Evolutionary conservation across 2,329 filamentous ascomycete species (phyloP).

Genomic region (Fusarium chlamydosporum): DNA sequence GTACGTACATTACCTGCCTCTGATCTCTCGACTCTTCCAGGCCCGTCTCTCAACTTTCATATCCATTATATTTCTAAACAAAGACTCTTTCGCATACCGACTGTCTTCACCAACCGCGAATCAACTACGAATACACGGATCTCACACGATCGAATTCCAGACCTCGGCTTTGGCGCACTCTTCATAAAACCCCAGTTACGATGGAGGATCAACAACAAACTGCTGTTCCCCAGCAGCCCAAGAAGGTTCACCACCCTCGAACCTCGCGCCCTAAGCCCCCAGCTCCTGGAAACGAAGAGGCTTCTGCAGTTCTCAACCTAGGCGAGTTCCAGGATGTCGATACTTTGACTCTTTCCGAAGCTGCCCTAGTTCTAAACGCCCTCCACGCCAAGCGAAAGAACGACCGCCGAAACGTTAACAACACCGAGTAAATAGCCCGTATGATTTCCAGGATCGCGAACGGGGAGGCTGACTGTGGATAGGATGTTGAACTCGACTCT

Average conservation of each 20-base stretch:
- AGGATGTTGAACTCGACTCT: constrained; percentile 88
- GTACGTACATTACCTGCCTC: constrained; percentile 44
- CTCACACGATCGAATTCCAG: constrained; percentile 2
- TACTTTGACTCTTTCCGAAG: constrained; percentile 92
- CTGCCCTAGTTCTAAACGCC: constrained; percentile 90
- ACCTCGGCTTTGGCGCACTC: constrained; percentile 4
- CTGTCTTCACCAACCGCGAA: constrained; percentile 8
- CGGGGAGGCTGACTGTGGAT: constrained; percentile 26
- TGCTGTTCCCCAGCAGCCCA: constrained; percentile 27
- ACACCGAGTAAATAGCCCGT: constrained; percentile 75
- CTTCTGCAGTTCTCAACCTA: constrained; percentile 82
- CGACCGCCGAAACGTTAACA: constrained; percentile 84
- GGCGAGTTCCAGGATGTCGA: constrained; percentile 95
- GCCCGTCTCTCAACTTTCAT: constrained; percentile 29
- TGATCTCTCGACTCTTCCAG: constrained; percentile 26
- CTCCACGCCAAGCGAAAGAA: constrained; percentile 84
- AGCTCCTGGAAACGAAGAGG: constrained; percentile 87
- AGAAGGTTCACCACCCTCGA: constrained; percentile 45
- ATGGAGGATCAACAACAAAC: constrained; percentile 39
- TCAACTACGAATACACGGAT: background rate
- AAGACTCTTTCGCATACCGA: constrained; percentile 1
- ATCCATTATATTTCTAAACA: constrained; percentile 19
- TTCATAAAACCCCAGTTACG: constrained; percentile 5
- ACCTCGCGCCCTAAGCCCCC: constrained; percentile 78
- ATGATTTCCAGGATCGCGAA: background rate